Conservation (phyloP, 257 asterid species). For the Solanum piurae region DNA sequence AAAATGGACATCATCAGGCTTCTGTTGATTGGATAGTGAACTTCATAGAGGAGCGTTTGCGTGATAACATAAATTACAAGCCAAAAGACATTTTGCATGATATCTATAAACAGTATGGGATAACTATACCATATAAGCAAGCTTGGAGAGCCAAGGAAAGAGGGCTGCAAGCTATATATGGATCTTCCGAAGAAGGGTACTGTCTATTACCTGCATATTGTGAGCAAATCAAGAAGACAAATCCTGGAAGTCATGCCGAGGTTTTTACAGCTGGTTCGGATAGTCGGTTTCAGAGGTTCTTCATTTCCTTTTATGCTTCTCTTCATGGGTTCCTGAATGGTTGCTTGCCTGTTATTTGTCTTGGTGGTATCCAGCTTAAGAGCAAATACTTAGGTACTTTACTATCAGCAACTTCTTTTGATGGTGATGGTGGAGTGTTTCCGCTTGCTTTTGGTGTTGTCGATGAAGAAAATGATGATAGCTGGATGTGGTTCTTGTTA, state of each 20-base stretch:
- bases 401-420: constrained; percentile 66
- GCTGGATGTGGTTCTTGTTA: constrained; percentile 76
- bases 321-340: constrained; percentile 50
- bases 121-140: constrained; percentile 76
- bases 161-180: constrained; percentile 71
- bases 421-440: constrained; percentile 66
- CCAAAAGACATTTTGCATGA: constrained; percentile 72
- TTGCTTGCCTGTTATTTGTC: constrained; percentile 57
- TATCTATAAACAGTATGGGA: constrained; percentile 50
- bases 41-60: constrained; percentile 56
- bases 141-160: constrained; percentile 93
- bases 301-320: constrained; percentile 56
- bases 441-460: constrained; percentile 65
- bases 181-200: constrained; percentile 78
- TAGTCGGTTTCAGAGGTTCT: constrained; percentile 53
- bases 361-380: constrained; percentile 54
- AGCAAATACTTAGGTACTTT: constrained; percentile 63
- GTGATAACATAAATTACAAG: constrained; percentile 62
- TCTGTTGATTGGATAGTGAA: constrained; percentile 81
- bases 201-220: constrained; percentile 57
- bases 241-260: constrained; percentile 66
- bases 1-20: constrained; percentile 71
- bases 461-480: constrained; percentile 55
- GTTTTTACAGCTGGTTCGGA: constrained; percentile 52
- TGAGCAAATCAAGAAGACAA: constrained; percentile 43